Evolutionary conservation across 208 protist species (phyloP), one percentile per base, ranked within the genome.

Genomic region (Trypanosoma conorhini): DNA sequence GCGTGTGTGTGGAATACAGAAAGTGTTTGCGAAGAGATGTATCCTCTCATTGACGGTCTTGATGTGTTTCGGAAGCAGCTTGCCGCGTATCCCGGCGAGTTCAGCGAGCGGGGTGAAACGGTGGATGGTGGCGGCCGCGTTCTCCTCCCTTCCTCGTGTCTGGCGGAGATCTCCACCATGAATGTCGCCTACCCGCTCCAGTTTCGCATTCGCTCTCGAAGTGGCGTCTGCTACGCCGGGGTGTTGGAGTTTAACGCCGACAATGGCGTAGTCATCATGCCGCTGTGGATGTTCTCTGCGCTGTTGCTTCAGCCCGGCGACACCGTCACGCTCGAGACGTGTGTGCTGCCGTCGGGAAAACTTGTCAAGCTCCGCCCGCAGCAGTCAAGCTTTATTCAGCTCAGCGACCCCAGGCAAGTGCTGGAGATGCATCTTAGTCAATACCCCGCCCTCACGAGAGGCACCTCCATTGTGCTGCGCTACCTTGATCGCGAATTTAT

Each of bases 231-330:
- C 40, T 97, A 96, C 75, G 89, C 89, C 28, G 96, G 89, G 1
- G 95, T 99, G 19, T 80, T 98, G 21, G 96, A 98, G 67, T 99
- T 99, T 72, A 93, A 76, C 59, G 93, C 94, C 0, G 83, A 97
- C 30, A 84, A 88, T 19, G 97, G 97, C 44, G 80, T 73, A 54
- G 78, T 94, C 26, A 91, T 98, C 52, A 75, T 98, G 51, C 97
- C 97, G 0, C 76, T 91, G 33, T 99, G 96, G 93, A 98, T 98
- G 94, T 96, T 96, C 72, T 60, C 87, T n/a, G 81, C 96, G 59
- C 73, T 98, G 5, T 54, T 79, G 33, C 64, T 98, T 13, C 62
- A 82, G 24, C 67, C 68, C 28, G 80, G 80, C 7, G 72, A 82
- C 55, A 79, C 89, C 9, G 74, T 98, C 17, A 72, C 52, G 42